Evolutionary conservation across 768 basidiomycete species (phyloP).

Genomic region (Auriscalpium orientale): DNA sequence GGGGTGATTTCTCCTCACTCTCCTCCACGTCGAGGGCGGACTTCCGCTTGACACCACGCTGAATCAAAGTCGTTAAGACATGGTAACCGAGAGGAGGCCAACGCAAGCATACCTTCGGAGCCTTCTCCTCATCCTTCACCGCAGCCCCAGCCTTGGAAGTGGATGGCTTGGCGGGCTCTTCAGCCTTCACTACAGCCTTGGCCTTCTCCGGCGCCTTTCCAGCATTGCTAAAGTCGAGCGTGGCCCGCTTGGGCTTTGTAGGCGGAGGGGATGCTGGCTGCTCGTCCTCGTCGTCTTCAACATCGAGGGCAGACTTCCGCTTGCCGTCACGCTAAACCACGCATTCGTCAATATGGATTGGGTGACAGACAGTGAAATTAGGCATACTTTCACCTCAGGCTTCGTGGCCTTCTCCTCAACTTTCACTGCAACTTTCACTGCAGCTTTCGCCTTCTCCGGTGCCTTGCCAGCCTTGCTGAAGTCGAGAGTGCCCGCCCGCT

Average conservation of each 20-base stretch:
- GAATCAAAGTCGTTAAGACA: neutral
- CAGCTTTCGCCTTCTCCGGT: slow-evolving; percentile 8
- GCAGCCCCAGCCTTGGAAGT: slow-evolving; percentile 7
- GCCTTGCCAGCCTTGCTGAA: slow-evolving; percentile 23
- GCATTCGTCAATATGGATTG: neutral
- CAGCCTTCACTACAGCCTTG: slow-evolving; percentile 6
- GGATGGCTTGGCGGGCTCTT: slow-evolving; percentile 12
- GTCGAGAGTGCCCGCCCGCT: slow-evolving; percentile 36
- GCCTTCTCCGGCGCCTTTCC: slow-evolving; percentile 13
- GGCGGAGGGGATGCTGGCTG: neutral
- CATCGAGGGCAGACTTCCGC: slow-evolving; percentile 20
- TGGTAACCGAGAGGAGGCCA: neutral
- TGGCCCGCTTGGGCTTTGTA: slow-evolving; percentile 32
- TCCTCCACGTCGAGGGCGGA: slow-evolving; percentile 17
- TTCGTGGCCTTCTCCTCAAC: slow-evolving; percentile 1
- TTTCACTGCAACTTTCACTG: slow-evolving; percentile 5
- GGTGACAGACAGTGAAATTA: neutral
- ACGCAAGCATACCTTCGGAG: slow-evolving; percentile 1
- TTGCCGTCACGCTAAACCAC: slow-evolving; percentile 22
- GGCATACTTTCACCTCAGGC: neutral
- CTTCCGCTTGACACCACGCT: slow-evolving; percentile 28
- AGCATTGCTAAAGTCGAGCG: slow-evolving; percentile 37
- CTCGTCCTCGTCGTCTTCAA: slow-evolving; percentile 22
- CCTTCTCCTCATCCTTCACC: neutral
- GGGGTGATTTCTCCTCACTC: slow-evolving; percentile 15